These are phyloP conservation scores for Xylaria cubensis DNA, from an alignment of 495 filamentous ascomycete species.

Conservation along the genomic window DNA sequence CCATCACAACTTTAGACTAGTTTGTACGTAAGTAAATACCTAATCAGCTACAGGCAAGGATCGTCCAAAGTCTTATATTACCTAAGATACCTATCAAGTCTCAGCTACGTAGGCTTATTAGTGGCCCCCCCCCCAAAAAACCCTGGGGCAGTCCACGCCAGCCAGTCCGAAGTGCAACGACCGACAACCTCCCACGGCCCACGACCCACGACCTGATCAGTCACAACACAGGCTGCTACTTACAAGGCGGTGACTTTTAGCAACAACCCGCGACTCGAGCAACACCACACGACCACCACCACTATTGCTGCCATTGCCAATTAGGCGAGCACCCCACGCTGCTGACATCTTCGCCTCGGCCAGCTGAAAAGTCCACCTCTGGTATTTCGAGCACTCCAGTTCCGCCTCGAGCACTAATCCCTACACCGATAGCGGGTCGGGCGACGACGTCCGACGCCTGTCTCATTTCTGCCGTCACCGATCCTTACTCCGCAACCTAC, in stretches of 20 bases:
- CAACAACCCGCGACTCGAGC: background rate
- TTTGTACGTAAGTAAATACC: background rate
- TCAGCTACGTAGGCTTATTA: no score
- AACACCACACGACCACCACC: background rate
- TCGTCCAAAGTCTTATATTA: background rate
- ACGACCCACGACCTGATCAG: slow-evolving; percentile 28
- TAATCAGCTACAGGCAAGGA: background rate
- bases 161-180: slow-evolving; percentile 7
- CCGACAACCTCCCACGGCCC: background rate
- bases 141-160: no score
- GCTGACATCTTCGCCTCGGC: background rate
- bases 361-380: background rate
- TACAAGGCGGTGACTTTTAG: slow-evolving; percentile 4
- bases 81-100: background rate
- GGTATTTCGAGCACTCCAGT: slow-evolving; percentile 2
- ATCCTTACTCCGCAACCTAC: background rate
- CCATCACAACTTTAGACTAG: no score
- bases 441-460: background rate
- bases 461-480: slow-evolving; percentile 16
- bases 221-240: slow-evolving; percentile 7
- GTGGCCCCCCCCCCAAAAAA: no score
- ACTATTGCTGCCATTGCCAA: background rate
- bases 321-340: background rate
- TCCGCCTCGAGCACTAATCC: background rate
- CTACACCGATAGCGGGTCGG: slow-evolving; percentile 16